These are phyloP conservation scores for Murraya paniculata DNA, from an alignment of 345 rosid genomes.

Conservation along the genomic window DNA sequence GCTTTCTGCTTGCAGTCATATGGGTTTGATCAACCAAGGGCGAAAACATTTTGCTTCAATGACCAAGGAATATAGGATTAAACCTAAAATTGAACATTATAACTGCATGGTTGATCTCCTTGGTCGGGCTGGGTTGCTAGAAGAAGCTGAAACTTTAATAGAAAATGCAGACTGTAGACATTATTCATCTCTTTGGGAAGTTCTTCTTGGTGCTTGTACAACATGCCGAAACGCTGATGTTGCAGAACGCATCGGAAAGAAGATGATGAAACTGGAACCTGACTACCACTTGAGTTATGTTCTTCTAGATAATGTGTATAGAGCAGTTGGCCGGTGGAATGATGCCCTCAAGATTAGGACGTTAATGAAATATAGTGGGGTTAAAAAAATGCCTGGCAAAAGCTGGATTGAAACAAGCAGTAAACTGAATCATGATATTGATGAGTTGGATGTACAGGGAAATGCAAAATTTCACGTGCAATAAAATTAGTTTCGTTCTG, in stretches of 20 bases:
- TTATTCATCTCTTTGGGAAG: slow-evolving; percentile 78
- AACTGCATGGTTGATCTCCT: slow-evolving; percentile 92
- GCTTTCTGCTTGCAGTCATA: slow-evolving; percentile 80
- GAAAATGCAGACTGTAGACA: slow-evolving; percentile 57
- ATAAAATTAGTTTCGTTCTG: background rate
- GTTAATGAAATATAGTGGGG: slow-evolving; percentile 64
- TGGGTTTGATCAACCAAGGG: slow-evolving; percentile 74
- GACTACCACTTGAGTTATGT: slow-evolving; percentile 77
- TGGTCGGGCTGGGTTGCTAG: slow-evolving; percentile 80
- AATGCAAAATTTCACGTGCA: background rate
- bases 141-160: slow-evolving; percentile 74
- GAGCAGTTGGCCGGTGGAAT: slow-evolving; percentile 64
- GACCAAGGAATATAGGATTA: slow-evolving; percentile 48
- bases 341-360: slow-evolving; percentile 71
- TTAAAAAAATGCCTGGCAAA: slow-evolving; percentile 60
- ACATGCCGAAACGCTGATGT: slow-evolving; percentile 36
- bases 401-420: slow-evolving; percentile 54
- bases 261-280: slow-evolving; percentile 65
- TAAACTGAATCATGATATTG: slow-evolving; percentile 6
- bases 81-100: slow-evolving; percentile 76
- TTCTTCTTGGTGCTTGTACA: slow-evolving; percentile 86
- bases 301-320: slow-evolving; percentile 68
- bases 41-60: slow-evolving; percentile 50
- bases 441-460: background rate
- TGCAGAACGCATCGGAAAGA: slow-evolving; percentile 81